Conservation (phyloP, 2,329 filamentous ascomycete genomes). For the Celoporthe dispersa region DNA sequence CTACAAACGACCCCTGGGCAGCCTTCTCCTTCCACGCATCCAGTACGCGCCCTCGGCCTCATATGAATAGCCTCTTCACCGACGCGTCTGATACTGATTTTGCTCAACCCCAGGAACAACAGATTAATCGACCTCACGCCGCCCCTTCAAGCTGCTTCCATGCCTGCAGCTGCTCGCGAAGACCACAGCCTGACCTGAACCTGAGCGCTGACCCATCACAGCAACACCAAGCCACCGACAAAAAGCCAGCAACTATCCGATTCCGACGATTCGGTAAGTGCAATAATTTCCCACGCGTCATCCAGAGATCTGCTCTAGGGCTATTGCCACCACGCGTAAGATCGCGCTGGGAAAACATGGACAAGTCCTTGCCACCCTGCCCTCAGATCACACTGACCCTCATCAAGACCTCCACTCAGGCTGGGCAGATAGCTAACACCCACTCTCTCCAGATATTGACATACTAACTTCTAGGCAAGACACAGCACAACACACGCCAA, state of each 20-base stretch:
- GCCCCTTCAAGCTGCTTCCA: neutral
- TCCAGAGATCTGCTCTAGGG: too few species aligned
- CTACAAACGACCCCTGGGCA: neutral
- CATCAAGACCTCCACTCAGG: too few species aligned
- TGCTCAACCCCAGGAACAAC: neutral
- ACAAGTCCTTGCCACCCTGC: neutral
- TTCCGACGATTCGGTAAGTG: neutral
- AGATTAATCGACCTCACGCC: neutral
- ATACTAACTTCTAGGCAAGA: neutral
- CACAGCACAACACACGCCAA: neutral
- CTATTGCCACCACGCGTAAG: neutral
- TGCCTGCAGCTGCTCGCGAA: neutral
- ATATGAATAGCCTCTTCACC: neutral
- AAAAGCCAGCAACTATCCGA: neutral
- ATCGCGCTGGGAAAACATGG: neutral
- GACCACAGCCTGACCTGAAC: neutral
- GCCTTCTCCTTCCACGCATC: neutral
- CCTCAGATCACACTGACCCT: neutral
- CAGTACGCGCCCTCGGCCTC: neutral
- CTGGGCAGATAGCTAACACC: neutral
- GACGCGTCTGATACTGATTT: neutral
- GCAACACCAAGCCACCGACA: neutral
- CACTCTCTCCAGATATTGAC: neutral
- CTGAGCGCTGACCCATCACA: conserved; percentile 3
- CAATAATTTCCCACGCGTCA: neutral